A percentile compares a stretch with the other conserved stretches of the same genome.
Evolutionary conservation across 1,139 yeast genomes (phyloP).

Genomic region (Maudiozyma humilis): DNA sequence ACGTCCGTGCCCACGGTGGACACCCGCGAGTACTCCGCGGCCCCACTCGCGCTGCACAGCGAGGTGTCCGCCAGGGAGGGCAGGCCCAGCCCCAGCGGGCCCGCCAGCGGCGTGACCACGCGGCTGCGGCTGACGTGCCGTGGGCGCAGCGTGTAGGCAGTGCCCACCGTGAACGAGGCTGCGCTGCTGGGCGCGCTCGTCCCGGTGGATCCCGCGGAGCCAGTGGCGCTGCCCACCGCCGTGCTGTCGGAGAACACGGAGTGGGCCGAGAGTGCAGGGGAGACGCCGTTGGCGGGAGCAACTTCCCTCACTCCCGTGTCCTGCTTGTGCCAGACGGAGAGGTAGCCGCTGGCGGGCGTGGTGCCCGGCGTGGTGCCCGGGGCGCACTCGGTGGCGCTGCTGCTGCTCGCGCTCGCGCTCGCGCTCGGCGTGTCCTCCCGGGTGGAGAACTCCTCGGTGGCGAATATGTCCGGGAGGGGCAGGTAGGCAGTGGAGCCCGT

Average conservation of each 20-base stretch:
- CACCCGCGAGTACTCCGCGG: neutral
- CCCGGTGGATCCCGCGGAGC: neutral
- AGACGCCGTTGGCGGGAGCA: conserved; percentile 15
- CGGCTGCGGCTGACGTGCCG: conserved; percentile 10
- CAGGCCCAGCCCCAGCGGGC: neutral
- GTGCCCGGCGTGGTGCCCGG: neutral
- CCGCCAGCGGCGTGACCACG: neutral
- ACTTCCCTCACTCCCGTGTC: conserved; percentile 10
- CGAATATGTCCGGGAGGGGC: too few species aligned
- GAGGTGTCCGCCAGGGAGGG: neutral
- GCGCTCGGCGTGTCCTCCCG: neutral
- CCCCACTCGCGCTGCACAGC: neutral
- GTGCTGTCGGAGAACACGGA: conserved; percentile 21
- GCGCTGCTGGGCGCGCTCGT: neutral
- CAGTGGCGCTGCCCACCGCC: neutral
- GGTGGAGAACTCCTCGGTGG: too few species aligned
- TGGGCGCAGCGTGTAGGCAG: conserved; percentile 11
- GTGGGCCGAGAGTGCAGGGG: conserved; percentile 28
- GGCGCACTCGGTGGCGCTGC: neutral
- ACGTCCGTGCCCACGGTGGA: neutral
- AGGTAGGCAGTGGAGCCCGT: too few species aligned
- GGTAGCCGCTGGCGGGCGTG: conserved; percentile 27
- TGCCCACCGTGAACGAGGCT: neutral
- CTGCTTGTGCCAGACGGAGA: conserved; percentile 29
- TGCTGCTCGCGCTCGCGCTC: too few species aligned